These are phyloP conservation scores for Diaporthe vaccinii DNA, from an alignment of 2,329 filamentous ascomycete genomes.

Conservation along the genomic window DNA sequence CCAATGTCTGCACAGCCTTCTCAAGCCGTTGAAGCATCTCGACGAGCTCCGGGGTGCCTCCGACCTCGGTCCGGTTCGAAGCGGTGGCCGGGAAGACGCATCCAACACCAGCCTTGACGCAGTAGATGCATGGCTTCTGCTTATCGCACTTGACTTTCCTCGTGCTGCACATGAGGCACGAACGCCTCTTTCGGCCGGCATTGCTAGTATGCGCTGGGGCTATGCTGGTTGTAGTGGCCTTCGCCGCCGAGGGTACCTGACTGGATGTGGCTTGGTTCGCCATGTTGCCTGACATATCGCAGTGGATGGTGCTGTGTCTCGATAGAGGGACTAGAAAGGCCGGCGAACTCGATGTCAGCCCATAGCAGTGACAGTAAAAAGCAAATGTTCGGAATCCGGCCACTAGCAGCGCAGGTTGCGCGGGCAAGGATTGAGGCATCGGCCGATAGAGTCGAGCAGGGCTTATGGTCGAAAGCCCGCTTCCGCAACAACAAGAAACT, in stretches of 20 bases:
- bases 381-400: not conserved
- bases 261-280: not conserved
- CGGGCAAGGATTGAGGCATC: not conserved
- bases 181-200: not conserved
- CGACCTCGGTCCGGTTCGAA: not conserved
- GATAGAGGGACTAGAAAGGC: not conserved
- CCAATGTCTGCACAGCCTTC: slow-evolving; percentile 5
- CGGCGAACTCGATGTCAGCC: not conserved
- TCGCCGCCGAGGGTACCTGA: not conserved
- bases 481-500: not conserved
- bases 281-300: not conserved
- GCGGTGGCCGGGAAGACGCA: not conserved
- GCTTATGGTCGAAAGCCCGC: not conserved
- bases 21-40: not conserved
- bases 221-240: not conserved
- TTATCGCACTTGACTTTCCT: slow-evolving; percentile 1
- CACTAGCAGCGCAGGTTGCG: not conserved
- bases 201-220: not conserved
- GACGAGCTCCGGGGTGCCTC: not conserved
- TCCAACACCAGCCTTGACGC: not conserved
- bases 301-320: too few relatives aligned
- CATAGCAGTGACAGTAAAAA: not conserved
- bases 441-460: not conserved
- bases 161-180: slow-evolving; percentile 4
- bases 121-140: not conserved